Base-by-base conservation (phyloP, 257 asterid genomes). In the Nicotiana sylvestris region DNA sequence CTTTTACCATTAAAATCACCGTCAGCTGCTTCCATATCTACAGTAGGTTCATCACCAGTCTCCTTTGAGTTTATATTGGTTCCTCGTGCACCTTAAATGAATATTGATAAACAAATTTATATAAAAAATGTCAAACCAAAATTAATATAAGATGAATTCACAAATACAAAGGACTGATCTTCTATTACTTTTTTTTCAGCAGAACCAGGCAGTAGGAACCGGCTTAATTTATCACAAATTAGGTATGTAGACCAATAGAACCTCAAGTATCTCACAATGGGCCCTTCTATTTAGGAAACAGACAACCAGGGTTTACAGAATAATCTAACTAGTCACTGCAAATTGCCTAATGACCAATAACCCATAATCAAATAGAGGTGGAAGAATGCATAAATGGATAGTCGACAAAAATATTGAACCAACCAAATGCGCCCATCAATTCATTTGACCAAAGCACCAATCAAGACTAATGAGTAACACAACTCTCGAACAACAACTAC, bases 31-130 rank as follows among this genome's bases (percentile, higher is more conserved):
- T 81, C 83, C 5, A 79, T 46, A 76, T 27, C 83, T 60, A 60
- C 88, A 32, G 77, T 77, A 39, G 69, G 72, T 53, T 46, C 87
- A 76, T 78, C 43, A 21, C 76, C 86, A 86, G 58, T 88, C 85
- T 82, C 88, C 78, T 87, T 64, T 29, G 82, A 43, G 72, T 55
- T 82, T 60, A 82, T 21, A 51, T 78, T 81, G 76, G 85, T 76
- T 82, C 84, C 84, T 60, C 30, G 56, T n/a, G 81, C 78, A 83
- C 84, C 91, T 88, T 85, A 66, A 83, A 83, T 61, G 80, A 17
- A 77, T 46, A 82, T 61, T 2, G 29, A 13, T 10, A 18, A 70
- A 46, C 77, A 69, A 79, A 55, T 83, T 61, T 68, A 46, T n/a
- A 46, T 35, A 79, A 25, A 62, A 43, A 76, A 27, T 51, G 46